These are phyloP conservation scores for Spergularia bocconei DNA, from an alignment of 148 eudicot species.

Conservation along the genomic window DNA sequence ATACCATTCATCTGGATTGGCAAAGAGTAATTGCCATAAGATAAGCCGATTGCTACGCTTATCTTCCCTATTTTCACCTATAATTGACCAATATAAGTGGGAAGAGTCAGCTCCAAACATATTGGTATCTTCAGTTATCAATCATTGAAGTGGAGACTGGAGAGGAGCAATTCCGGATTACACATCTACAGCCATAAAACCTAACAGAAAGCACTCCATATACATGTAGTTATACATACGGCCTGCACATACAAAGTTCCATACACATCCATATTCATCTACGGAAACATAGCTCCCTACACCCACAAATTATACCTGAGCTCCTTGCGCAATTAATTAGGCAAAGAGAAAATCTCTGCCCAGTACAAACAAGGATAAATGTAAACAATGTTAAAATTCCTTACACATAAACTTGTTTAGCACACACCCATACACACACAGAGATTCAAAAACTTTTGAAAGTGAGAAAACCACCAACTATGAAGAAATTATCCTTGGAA, in stretches of 20 bases:
- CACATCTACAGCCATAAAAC: too few species aligned
- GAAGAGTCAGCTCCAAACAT: conserved; percentile 3
- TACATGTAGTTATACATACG: too few species aligned
- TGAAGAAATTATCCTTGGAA: neutral
- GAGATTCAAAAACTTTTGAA: neutral
- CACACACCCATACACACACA: too few species aligned
- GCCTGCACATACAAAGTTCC: too few species aligned
- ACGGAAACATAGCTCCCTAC: neutral
- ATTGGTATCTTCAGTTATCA: neutral
- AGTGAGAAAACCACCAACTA: neutral
- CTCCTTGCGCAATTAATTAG: too few species aligned
- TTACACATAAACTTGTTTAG: neutral
- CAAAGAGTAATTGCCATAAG: conserved; percentile 64
- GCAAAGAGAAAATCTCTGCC: too few species aligned
- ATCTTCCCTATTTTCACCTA: conserved; percentile 32
- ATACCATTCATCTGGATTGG: conserved; percentile 66
- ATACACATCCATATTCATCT: too few species aligned
- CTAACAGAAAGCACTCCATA: too few species aligned
- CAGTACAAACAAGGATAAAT: neutral
- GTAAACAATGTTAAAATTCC: neutral
- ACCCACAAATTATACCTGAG: neutral
- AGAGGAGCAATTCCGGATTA: too few species aligned
- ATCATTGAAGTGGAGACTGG: neutral
- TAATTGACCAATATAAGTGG: conserved; percentile 7
- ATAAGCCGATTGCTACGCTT: conserved; percentile 39